A percentile compares a stretch with the other conserved stretches of the same genome.
Evolutionary conservation across 2,329 filamentous ascomycete species (phyloP).

Genomic region (Aspergillus costaricaensis): DNA sequence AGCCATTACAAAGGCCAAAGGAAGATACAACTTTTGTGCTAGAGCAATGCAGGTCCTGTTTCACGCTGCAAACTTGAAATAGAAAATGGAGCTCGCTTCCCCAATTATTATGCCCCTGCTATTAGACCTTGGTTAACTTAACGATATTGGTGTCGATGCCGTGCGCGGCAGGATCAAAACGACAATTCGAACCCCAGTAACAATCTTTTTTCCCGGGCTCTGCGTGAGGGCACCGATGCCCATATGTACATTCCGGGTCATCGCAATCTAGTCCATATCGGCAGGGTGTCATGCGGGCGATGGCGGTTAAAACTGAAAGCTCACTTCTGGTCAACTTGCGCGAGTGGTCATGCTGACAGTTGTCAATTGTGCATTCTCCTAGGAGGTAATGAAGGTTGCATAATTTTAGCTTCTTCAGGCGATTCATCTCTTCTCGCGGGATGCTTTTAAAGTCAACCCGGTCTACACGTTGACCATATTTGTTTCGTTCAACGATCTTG

Average conservation of each 20-base stretch:
- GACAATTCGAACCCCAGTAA: slow-evolving; percentile 60
- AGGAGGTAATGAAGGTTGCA: slow-evolving; percentile 65
- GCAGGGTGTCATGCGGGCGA: slow-evolving; percentile 65
- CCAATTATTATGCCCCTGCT: too few relatives aligned
- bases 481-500: slow-evolving; percentile 56
- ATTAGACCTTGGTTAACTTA: slow-evolving; percentile 51
- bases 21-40: too few relatives aligned
- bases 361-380: slow-evolving; percentile 57
- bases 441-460: slow-evolving; percentile 52
- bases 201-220: slow-evolving; percentile 56
- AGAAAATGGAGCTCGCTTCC: too few relatives aligned
- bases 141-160: slow-evolving; percentile 60
- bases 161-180: slow-evolving; percentile 60
- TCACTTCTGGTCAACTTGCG: slow-evolving; percentile 57
- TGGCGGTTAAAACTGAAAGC: slow-evolving; percentile 55
- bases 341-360: slow-evolving; percentile 57
- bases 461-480: slow-evolving; percentile 62
- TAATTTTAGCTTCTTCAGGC: slow-evolving; percentile 63
- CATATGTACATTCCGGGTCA: slow-evolving; percentile 64
- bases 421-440: slow-evolving; percentile 57
- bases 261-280: slow-evolving; percentile 59
- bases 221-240: slow-evolving; percentile 62
- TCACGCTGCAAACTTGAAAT: too few relatives aligned
- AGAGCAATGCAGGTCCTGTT: too few relatives aligned
- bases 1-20: too few relatives aligned